These are phyloP conservation scores for Colletotrichum godetiae DNA, from an alignment of 2,329 filamentous ascomycete species.

Conservation along the genomic window DNA sequence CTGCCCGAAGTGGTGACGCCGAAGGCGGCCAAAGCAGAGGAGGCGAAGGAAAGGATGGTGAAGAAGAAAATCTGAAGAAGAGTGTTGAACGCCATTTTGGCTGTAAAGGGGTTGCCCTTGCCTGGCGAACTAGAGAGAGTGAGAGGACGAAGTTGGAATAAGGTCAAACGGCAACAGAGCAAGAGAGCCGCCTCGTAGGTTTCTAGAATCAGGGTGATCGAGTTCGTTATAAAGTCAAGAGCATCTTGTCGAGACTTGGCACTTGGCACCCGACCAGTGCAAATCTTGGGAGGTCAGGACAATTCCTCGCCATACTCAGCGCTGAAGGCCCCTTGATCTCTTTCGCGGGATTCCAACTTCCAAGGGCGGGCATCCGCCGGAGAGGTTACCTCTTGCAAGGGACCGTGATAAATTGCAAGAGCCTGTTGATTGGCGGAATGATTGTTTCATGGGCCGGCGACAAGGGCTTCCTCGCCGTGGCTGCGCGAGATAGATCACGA, in stretches of 20 bases:
- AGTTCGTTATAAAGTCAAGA: constrained; percentile 12
- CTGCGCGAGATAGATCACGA: constrained; percentile 25
- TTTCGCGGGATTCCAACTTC: constrained; percentile 11
- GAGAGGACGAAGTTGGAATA: constrained; percentile 10
- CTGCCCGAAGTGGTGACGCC: constrained; percentile 52
- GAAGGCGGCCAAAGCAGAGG: constrained; percentile 52
- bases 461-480: constrained; percentile 9
- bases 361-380: constrained; percentile 4
- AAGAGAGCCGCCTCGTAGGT: neutral
- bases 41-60: constrained; percentile 42
- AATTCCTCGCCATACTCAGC: neutral
- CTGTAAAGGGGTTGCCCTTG: constrained; percentile 4
- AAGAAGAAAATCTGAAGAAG: constrained; percentile 31
- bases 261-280: neutral
- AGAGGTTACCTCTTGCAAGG: constrained; percentile 20
- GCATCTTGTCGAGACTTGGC: constrained; percentile 3
- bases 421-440: constrained; percentile 33
- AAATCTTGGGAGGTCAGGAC: neutral
- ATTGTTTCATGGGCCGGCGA: constrained; percentile 22
- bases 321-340: neutral
- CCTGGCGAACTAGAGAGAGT: constrained; percentile 6
- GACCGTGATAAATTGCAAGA: constrained; percentile 2
- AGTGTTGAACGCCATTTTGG: constrained; percentile 27
- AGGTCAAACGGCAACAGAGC: neutral
- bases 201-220: constrained; percentile 4